Evolutionary conservation across 176 grass and related monocot genomes (phyloP), one percentile per base, ranked within the genome.

Genomic region (Bothriochloa decipiens): DNA sequence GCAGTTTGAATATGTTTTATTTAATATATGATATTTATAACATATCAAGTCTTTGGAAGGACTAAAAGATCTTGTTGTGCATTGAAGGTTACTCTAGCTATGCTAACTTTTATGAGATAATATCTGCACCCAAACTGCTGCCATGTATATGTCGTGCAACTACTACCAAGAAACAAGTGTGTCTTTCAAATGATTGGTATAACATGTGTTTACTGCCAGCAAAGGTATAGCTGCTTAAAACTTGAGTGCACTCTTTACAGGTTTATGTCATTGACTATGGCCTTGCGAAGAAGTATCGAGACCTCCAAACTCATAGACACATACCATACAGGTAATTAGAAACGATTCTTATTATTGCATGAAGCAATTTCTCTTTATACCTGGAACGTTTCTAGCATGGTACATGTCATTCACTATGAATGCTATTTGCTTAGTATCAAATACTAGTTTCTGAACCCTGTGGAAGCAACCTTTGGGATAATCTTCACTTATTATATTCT

Each of bases 181-280:
- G 1, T 23, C 13, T 78, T 77, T 71, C 75, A 62, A 70, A 6
- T 43, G 49, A 50, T 70, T 6, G 17, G 1, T 70, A 27, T 26
- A 80, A 16, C 79, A 52, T 83, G 0, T 83, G 32, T 85, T 77
- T 69, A 70, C 14, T 69, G 27, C 65, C 22, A 62, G 65, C 68
- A 71, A 84, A 36, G 14, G 22, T 60, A 20, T 72, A 66, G 35
- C 35, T 84, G 27, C 62, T 62, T 76, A 83, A 22, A 65, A 71
- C 65, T 17, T 72, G 52, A 91, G 15, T 72, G 64, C 29, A 62
- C 7, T 61, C 36, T 66, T 84, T 39, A 46, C 69, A 92, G 90
- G 90, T 92, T 77, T 92, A 84, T 76, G 84, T 92, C 37, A 92
- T 92, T 68, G 90, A 92, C 25, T 92, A 92, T 86, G 90, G 90